phyloP scores from a whole-genome alignment of 345 rosid genomes.

The Gossypium anomalum region DNA sequence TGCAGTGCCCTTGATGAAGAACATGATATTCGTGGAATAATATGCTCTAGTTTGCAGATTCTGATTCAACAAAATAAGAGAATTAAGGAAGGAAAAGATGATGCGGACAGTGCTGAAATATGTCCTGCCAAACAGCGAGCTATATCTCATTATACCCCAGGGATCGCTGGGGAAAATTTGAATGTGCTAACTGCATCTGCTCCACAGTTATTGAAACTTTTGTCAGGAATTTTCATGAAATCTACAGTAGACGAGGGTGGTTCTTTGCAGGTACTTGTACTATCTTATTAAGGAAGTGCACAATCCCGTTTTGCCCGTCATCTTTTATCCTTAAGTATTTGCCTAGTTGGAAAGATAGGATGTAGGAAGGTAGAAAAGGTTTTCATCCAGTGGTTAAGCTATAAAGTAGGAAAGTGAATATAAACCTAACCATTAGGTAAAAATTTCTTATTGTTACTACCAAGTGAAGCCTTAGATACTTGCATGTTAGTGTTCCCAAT shows the following conservation, averaged over 20 bases:
- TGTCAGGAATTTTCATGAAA: constrained; percentile 62
- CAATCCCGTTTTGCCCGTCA: background rate
- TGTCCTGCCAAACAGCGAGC: constrained; percentile 50
- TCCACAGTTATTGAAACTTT: constrained; percentile 50
- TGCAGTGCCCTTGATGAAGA: constrained; percentile 57
- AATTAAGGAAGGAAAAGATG: constrained; percentile 38
- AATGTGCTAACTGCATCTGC: constrained; percentile 53
- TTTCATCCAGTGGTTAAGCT: background rate
- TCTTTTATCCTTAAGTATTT: background rate
- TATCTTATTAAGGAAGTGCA: constrained; percentile 7
- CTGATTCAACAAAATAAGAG: constrained; percentile 64
- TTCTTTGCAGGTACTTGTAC: constrained; percentile 64
- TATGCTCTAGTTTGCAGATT: constrained; percentile 50
- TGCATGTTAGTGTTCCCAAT: background rate
- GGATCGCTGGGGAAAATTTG: constrained; percentile 58
- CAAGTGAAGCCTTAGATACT: background rate
- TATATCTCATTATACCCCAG: constrained; percentile 41
- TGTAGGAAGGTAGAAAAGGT: background rate
- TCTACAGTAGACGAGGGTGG: constrained; percentile 83
- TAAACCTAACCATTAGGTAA: background rate
- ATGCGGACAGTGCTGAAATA: constrained; percentile 30
- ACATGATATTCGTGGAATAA: constrained; percentile 54
- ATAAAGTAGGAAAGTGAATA: background rate
- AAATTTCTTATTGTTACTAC: background rate
- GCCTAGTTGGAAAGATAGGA: background rate